Base-by-base conservation (phyloP, 805 yeast species). In the Wickerhamomyces subpelliculosus region DNA sequence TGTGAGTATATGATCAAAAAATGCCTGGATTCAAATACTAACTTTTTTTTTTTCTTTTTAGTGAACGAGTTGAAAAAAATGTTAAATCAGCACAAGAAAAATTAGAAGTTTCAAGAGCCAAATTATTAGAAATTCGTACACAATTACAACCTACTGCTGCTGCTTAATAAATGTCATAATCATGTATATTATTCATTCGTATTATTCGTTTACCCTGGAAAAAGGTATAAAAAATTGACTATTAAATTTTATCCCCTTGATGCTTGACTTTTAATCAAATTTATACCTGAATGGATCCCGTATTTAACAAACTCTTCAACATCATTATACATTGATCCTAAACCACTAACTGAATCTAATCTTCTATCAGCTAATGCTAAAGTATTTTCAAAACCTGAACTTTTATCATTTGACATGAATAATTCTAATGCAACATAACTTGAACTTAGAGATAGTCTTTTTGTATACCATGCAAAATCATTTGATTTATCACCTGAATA, bases 381-480 rank as follows among this genome's bases (percentile, higher is more conserved):
- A 1, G 97, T 89, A 34, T 73, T 73, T 12, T 47, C 40, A 50
- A 65, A 82, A 23, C 62, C 71, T 2, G 55, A 51, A 17, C 90
- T 78, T 18, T 65, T 66, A 58, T 90, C 97, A 48, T 73, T 80
- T 32, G 85, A 65, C 93, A 82, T 83, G 63, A 75, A 86, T 44
- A 86, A 62, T 58, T 90, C 97, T 28, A 83, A 64, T 27, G 81
- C 74, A 3, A 84, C 83, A 57, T 84, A 86, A 2, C 83, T 72
- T 2, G 83, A 68, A 19, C 84, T 72, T 13, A 90, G 55, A 8
- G 84, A 72, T 13, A 82, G 64, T 46, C 98, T 68, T 54, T 88
- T 84, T n/a, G 94, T 67, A 59, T 90, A 90, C 98, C 98, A 90
- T 4, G 86, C 82, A 56, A 84, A 80, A 58, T 87, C 96, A 46